A percentile compares a stretch with the other conserved stretches of the same genome.
These are phyloP conservation scores for Raffaelea arxii DNA, from an alignment of 2,329 filamentous ascomycete species.

Conservation along the genomic window DNA sequence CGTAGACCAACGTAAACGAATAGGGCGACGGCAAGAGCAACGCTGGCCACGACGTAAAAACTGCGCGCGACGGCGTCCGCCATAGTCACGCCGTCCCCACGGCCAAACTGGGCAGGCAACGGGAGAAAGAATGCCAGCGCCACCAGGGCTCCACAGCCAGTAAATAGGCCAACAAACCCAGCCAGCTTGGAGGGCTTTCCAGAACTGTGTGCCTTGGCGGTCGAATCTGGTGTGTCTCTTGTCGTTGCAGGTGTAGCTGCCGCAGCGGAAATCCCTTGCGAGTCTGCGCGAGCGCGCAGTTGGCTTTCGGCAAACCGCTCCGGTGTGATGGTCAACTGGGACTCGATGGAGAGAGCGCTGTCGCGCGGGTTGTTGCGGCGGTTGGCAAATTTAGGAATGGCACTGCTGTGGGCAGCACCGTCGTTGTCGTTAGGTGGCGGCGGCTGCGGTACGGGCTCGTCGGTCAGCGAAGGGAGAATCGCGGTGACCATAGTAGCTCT, in stretches of 20 bases:
- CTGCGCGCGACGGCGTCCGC: constrained; percentile 68
- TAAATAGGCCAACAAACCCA: constrained; percentile 85
- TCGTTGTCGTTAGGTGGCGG: constrained; percentile 9
- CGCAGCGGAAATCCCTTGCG: constrained; percentile 16
- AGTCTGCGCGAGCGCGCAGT: constrained; percentile 7
- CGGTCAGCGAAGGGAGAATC: constrained; percentile 65
- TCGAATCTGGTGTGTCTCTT: constrained; percentile 4
- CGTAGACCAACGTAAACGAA: constrained; percentile 73
- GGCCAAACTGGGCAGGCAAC: constrained; percentile 68
- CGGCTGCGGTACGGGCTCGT: constrained; percentile 27
- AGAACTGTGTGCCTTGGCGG: constrained; percentile 15
- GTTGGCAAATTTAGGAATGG: constrained; percentile 19
- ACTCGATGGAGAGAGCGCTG: constrained; percentile 60
- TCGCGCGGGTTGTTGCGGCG: constrained; percentile 35
- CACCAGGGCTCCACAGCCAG: constrained; percentile 81
- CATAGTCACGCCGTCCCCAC: constrained; percentile 60
- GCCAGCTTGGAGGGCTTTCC: constrained; percentile 57
- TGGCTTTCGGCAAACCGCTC: constrained; percentile 34
- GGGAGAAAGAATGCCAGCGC: constrained; percentile 77
- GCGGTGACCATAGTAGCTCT: constrained; percentile 94
- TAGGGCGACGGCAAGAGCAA: constrained; percentile 63
- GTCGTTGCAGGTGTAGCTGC: not conserved
- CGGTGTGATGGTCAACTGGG: constrained; percentile 67
- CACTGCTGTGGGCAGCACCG: constrained; percentile 49
- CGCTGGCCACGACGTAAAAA: constrained; percentile 74